Conservation (phyloP, 768 basidiomycete genomes). For the Russula emetica region DNA sequence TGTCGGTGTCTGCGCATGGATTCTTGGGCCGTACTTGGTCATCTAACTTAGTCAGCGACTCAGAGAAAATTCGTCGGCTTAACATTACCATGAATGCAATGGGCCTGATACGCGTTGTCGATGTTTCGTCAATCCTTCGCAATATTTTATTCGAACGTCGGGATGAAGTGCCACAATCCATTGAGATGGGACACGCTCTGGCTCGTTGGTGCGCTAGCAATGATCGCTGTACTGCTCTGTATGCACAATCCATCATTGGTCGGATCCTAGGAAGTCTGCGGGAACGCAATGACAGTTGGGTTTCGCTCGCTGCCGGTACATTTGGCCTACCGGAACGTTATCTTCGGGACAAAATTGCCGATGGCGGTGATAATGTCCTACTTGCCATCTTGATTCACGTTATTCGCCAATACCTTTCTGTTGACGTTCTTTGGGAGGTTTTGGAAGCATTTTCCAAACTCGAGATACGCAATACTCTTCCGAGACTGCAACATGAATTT, state of each 20-base stretch:
- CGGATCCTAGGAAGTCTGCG: not conserved
- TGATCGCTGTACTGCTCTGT: too few relatives aligned
- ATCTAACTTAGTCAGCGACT: not conserved
- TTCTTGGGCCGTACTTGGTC: not conserved
- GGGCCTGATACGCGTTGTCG: not conserved
- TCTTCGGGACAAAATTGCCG: not conserved
- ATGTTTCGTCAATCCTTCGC: not conserved
- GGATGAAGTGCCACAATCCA: not conserved
- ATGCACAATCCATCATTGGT: not conserved
- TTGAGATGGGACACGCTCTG: not conserved
- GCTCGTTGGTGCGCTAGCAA: not conserved
- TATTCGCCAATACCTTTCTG: not conserved
- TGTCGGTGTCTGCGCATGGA: not conserved
- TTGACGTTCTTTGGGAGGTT: rapidly evolving
- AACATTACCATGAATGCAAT: not conserved
- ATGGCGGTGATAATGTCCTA: not conserved
- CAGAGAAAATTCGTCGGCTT: not conserved
- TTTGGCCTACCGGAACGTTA: not conserved
- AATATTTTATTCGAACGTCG: not conserved
- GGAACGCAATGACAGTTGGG: not conserved
- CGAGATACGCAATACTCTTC: not conserved
- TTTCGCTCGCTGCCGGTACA: not conserved
- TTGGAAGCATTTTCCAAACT: not conserved
- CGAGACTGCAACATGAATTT: not conserved
- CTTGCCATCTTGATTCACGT: not conserved